These are phyloP conservation scores for Lactarius pseudohatsudake DNA, from an alignment of 768 basidiomycete genomes.

Conservation along the genomic window DNA sequence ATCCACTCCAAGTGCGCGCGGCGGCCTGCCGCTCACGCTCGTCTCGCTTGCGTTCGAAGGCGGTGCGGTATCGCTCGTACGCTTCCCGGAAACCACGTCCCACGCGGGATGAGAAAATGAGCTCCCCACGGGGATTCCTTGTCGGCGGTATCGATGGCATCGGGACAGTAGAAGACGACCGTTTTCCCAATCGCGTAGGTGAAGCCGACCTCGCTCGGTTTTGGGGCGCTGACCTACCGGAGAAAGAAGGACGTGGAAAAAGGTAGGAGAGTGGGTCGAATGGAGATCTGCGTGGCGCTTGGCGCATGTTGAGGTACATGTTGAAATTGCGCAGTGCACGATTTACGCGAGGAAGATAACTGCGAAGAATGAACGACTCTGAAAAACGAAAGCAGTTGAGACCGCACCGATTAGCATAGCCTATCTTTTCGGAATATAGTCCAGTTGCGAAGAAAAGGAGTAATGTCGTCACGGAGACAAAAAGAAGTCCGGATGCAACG, in stretches of 20 bases:
- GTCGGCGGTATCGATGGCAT: conserved; percentile 88
- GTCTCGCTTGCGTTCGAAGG: conserved; percentile 78
- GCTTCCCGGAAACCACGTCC: conserved; percentile 80
- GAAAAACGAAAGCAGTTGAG: conserved; percentile 6
- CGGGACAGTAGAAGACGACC: conserved; percentile 45
- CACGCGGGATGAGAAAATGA: conserved; percentile 92
- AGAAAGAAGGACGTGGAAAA: conserved; percentile 46
- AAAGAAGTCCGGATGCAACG: conserved; percentile 73
- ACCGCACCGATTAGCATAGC: conserved; percentile 89
- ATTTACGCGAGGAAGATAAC: conserved; percentile 97
- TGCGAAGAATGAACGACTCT: conserved; percentile 37
- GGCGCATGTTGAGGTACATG: conserved; percentile 94
- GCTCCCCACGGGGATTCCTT: conserved; percentile 88
- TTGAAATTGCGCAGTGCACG: conserved; percentile 89
- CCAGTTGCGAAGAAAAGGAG: conserved; percentile 95
- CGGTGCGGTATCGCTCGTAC: conserved; percentile 88
- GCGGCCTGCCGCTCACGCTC: conserved; percentile 51
- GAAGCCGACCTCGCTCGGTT: conserved; percentile 43
- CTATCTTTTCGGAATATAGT: conserved; percentile 94
- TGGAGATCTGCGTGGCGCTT: conserved; percentile 64
- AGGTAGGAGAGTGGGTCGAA: conserved; percentile 59
- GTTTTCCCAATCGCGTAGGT: conserved; percentile 36
- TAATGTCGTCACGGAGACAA: conserved; percentile 88
- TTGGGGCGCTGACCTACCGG: conserved; percentile 35
- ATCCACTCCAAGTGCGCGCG: conserved; percentile 37